Base-by-base conservation (phyloP, 164 flowering plant genomes). In the Magnolia sinica region DNA sequence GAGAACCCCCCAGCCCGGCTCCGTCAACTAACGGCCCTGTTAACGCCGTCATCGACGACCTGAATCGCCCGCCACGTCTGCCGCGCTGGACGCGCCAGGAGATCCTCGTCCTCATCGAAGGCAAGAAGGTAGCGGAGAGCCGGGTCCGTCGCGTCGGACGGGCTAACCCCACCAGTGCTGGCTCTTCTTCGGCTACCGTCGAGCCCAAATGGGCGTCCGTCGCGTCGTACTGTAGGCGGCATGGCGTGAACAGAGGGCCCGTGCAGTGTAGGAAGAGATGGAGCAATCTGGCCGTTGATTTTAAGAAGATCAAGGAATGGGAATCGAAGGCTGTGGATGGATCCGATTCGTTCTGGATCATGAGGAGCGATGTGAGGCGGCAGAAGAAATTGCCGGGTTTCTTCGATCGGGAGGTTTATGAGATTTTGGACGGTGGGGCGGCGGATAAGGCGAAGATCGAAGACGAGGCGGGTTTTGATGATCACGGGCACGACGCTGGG, bases 71-170 rank as follows among this genome's bases (percentile, higher is more conserved):
- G 0, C 89, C 95, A 68, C 82, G 99, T 29, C 91, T 91, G 11
- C 98, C 98, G 8, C 89, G 99, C 7, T 96, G 99, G 99, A 94
- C 97, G 51, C 65, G 97, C 58, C 97, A 96, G 68, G 99, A 96
- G 80, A 94, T 91, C 23, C 88, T 96, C 19, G 94, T 94, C 0
- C 85, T 96, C 19, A 94, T 96, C 73, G 93, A 94, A 73, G 98
- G 96, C 3, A 94, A 96, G 82, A 82, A 76, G 72, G 94, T 87
- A 7, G 96, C 91, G 8, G 99, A 96, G 89, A 89, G 72, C 58
- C 77, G 92, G 78, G 94, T 84, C 8, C 79, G 91, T 24, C 71
- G 93, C 70, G 92, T 88, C 0, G 64, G 72, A 1, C 50, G 64
- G 14, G 63, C 63, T 78, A 8, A 68, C 73, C 74, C 20, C 4